phyloP scores from a whole-genome alignment of 75 land plant genomes.

The Sequoiadendron giganteum region DNA sequence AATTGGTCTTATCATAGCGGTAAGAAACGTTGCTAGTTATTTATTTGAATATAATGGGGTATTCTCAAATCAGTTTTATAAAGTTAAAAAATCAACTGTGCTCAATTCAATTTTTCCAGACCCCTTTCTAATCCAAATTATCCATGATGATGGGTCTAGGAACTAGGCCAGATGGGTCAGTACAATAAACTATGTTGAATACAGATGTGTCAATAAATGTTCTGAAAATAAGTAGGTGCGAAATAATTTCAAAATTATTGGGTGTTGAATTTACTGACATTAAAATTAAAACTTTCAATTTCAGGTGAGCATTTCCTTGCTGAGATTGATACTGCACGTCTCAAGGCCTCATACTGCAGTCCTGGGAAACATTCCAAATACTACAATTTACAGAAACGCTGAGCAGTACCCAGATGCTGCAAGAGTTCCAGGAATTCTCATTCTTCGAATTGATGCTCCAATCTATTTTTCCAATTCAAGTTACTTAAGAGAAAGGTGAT shows the following conservation, averaged over 20 bases:
- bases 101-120: background rate
- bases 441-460: conserved; percentile 58
- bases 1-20: conserved; percentile 70
- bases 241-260: no score
- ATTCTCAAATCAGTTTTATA: background rate
- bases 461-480: conserved; percentile 59
- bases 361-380: conserved; percentile 80
- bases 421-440: conserved; percentile 40
- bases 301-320: conserved; percentile 68
- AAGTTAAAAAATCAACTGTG: background rate
- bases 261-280: background rate
- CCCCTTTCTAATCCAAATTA: background rate
- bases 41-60: background rate
- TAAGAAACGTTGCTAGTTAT: conserved; percentile 16
- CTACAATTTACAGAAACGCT: conserved; percentile 45
- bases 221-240: background rate
- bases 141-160: background rate
- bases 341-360: conserved; percentile 69
- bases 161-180: background rate
- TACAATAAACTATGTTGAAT: background rate
- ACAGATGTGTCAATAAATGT: background rate
- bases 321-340: conserved; percentile 57
- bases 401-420: conserved; percentile 52
- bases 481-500: conserved; percentile 64
- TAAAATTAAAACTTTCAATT: background rate